Conservation (phyloP, 495 filamentous ascomycete genomes). For the Penicillium crystallinum region DNA sequence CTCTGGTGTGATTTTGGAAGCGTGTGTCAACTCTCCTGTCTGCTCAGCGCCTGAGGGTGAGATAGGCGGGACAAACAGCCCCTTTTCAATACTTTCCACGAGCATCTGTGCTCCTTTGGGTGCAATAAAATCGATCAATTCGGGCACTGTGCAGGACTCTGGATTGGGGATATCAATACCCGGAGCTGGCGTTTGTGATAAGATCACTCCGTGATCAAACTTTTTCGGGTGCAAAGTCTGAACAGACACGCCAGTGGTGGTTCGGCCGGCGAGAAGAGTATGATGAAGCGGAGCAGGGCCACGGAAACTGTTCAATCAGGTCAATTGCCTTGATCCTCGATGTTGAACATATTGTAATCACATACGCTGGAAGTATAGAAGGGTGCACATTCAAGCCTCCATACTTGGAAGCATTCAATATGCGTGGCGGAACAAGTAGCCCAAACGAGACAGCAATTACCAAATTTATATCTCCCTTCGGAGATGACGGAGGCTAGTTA, state of each 20-base stretch:
- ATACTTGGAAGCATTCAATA: constrained; percentile 64
- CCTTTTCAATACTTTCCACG: constrained; percentile 49
- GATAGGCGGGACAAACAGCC: constrained; percentile 62
- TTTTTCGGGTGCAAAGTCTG: constrained; percentile 71
- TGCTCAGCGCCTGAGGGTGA: constrained; percentile 25
- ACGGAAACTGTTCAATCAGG: constrained; percentile 51
- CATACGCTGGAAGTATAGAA: constrained; percentile 82
- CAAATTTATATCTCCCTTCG: constrained; percentile 61
- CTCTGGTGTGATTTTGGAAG: constrained; percentile 49
- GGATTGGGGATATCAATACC: constrained; percentile 47
- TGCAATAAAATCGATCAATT: constrained; percentile 37
- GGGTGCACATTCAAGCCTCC: constrained; percentile 94
- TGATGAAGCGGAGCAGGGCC: constrained; percentile 77
- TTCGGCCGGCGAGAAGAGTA: constrained; percentile 56
- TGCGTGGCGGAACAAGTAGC: constrained; percentile 72
- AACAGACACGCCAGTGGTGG: constrained; percentile 65
- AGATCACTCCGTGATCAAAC: constrained; percentile 74
- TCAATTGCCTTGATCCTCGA: neutral
- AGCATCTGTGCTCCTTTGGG: constrained; percentile 56
- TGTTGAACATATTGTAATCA: neutral
- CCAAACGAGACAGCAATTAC: constrained; percentile 97
- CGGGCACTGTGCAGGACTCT: constrained; percentile 36
- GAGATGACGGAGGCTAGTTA: constrained; percentile 49
- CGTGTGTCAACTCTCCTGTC: constrained; percentile 30
- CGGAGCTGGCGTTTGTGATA: constrained; percentile 59